These are phyloP conservation scores for Fusarium redolens DNA, from an alignment of 2,329 filamentous ascomycete genomes.

Conservation along the genomic window DNA sequence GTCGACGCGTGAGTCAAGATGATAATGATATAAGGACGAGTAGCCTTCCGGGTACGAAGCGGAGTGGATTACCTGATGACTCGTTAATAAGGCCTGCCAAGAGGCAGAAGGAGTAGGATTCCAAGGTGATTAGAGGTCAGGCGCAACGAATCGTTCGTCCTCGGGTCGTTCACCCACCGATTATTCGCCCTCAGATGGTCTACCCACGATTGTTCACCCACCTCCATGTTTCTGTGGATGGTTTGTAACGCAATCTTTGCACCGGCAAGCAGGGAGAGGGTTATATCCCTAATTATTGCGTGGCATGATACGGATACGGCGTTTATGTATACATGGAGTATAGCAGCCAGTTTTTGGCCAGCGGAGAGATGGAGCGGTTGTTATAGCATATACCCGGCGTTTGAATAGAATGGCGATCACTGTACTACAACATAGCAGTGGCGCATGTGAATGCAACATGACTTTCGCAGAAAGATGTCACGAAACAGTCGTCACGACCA, in stretches of 20 bases:
- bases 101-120: conserved; percentile 66
- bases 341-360: background rate
- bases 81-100: conserved; percentile 71
- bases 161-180: background rate
- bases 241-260: background rate
- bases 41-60: conserved; percentile 90
- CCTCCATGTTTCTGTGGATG: background rate
- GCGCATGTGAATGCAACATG: no score
- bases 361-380: background rate
- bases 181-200: background rate
- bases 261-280: background rate
- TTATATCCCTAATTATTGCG: background rate
- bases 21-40: conserved; percentile 95
- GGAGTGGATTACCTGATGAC: conserved; percentile 87
- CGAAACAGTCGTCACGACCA: no score
- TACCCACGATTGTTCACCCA: background rate
- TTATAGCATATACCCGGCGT: conserved; percentile 35
- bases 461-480: no score
- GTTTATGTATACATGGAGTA: conserved; percentile 19
- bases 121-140: no score
- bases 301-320: conserved; percentile 26
- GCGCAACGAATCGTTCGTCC: background rate
- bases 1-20: conserved; percentile 89
- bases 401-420: background rate
- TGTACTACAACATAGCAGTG: no score